Evolutionary conservation across 2,329 filamentous ascomycete genomes (phyloP).

Genomic region (Aspergillus sojae): DNA sequence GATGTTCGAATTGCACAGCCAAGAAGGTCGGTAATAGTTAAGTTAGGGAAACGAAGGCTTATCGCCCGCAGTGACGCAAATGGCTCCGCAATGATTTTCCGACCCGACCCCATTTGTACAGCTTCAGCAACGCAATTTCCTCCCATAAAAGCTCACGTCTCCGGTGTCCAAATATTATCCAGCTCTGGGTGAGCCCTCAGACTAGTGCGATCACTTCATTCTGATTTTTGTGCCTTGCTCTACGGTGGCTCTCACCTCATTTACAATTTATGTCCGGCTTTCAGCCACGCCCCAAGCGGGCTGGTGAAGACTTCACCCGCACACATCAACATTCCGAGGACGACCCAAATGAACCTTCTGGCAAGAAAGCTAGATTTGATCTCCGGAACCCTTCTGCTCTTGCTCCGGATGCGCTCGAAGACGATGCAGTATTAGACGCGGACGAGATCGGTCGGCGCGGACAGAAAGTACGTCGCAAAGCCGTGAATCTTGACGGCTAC

Average conservation of each 20-base stretch:
- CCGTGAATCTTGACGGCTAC: conserved; percentile 95
- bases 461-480: conserved; percentile 80
- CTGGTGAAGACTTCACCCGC: conserved; percentile 77
- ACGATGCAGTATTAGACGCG: conserved; percentile 78
- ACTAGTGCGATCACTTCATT: not conserved
- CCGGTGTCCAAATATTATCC: not conserved
- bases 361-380: conserved; percentile 89
- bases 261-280: conserved; percentile 56
- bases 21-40: not conserved
- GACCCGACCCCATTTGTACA: conserved; percentile 38
- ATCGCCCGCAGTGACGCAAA: conserved; percentile 41
- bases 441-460: conserved; percentile 83
- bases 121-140: conserved; percentile 13
- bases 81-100: conserved; percentile 43
- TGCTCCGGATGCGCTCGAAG: conserved; percentile 76
- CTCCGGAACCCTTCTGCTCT: conserved; percentile 91
- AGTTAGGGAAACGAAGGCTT: conserved; percentile 15
- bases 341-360: conserved; percentile 46
- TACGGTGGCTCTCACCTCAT: not conserved
- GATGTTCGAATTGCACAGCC: not conserved
- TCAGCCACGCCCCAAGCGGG: conserved; percentile 78
- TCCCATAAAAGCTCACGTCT: conserved; percentile 4
- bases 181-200: not conserved
- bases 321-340: conserved; percentile 66
- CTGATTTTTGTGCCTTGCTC: not conserved